Conservation (phyloP, 2,329 filamentous ascomycete species). For the Fusarium pseudoanthophilum region DNA sequence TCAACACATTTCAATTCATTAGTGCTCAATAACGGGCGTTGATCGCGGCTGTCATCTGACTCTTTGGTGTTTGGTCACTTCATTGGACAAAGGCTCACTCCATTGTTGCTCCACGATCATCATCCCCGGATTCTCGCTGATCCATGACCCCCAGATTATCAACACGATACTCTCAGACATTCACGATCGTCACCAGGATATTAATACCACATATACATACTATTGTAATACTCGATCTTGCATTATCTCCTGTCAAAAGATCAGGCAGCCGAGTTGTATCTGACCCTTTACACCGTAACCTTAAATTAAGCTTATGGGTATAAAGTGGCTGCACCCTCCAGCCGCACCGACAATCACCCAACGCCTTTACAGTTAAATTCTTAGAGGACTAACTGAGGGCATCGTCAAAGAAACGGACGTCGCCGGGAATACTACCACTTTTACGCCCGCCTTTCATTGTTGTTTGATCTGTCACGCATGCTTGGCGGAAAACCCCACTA, state of each 20-base stretch:
- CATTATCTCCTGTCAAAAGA: neutral
- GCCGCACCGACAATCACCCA: neutral
- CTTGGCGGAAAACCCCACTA: neutral
- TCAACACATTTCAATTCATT: neutral
- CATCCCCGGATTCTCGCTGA: neutral
- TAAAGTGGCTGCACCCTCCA: neutral
- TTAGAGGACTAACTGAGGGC: neutral
- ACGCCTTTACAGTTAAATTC: rapidly evolving
- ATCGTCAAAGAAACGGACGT: neutral
- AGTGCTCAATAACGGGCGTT: constrained; percentile 1
- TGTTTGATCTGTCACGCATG: neutral
- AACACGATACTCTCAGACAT: neutral
- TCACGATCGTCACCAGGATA: neutral
- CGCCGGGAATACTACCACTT: neutral
- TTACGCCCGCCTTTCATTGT: neutral
- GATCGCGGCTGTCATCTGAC: neutral
- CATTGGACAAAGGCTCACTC: neutral
- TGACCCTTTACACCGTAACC: neutral
- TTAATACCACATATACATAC: rapidly evolving
- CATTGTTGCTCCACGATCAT: neutral
- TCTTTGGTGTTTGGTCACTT: neutral
- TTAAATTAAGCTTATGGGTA: constrained; percentile 23
- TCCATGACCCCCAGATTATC: neutral
- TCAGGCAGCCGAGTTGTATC: neutral
- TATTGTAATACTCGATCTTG: neutral